phyloP scores from a whole-genome alignment of 169 alveolate genomes.

The Cryptosporidium viatorum region DNA sequence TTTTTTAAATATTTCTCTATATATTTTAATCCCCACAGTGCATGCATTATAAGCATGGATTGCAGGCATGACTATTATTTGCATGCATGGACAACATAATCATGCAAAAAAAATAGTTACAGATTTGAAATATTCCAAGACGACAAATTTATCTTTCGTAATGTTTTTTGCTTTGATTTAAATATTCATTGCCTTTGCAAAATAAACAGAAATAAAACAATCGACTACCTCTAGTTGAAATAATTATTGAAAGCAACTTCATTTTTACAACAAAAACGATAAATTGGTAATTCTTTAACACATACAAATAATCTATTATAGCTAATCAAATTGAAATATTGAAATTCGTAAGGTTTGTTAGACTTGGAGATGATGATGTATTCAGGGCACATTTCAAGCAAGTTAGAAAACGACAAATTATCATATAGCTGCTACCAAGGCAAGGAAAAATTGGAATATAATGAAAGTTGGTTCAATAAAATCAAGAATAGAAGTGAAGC shows the following conservation, averaged over 20 bases:
- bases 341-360: constrained; percentile 47
- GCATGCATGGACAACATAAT: neutral
- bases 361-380: constrained; percentile 55
- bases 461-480: constrained; percentile 18
- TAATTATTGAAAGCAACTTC: neutral
- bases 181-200: neutral
- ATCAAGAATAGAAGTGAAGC: constrained; percentile 23
- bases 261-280: neutral
- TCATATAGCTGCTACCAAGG: constrained; percentile 18
- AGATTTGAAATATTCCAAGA: neutral
- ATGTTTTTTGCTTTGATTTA: neutral
- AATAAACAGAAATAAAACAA: neutral
- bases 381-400: constrained; percentile 45
- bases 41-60: neutral
- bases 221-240: neutral
- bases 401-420: constrained; percentile 51
- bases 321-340: neutral
- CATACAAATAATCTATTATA: neutral
- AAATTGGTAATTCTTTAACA: neutral
- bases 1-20: neutral
- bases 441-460: constrained; percentile 18
- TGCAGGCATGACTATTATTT: constrained; percentile 14
- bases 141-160: neutral
- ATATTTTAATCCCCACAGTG: neutral
- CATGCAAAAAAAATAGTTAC: constrained; percentile 2